These are phyloP conservation scores for Apiospora pterosperma DNA, from an alignment of 2,329 filamentous ascomycete genomes.

Conservation along the genomic window DNA sequence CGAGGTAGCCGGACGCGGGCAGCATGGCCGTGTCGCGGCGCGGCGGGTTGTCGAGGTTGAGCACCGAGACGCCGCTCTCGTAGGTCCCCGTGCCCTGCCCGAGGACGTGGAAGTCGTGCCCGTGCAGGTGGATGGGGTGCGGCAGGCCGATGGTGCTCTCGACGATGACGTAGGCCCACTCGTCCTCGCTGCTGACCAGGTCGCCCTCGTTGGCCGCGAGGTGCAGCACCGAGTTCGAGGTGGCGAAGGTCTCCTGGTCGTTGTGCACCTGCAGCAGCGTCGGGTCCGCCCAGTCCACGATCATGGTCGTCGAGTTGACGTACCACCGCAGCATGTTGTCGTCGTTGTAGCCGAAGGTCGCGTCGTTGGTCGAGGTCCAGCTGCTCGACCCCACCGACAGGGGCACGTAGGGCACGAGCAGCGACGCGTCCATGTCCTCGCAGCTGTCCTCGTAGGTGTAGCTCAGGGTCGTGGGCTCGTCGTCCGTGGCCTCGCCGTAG, in stretches of 20 bases:
- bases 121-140: slow-evolving; percentile 25
- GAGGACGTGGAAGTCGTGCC: slow-evolving; percentile 40
- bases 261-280: slow-evolving; percentile 35
- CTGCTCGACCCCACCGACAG: slow-evolving; percentile 23
- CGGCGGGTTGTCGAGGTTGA: slow-evolving; percentile 41
- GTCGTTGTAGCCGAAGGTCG: neutral
- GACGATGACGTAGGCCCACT: slow-evolving; percentile 34
- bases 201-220: slow-evolving; percentile 26
- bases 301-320: slow-evolving; percentile 44
- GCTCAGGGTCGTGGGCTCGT: slow-evolving; percentile 11
- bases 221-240: slow-evolving; percentile 25
- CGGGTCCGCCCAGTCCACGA: slow-evolving; percentile 44
- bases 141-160: slow-evolving; percentile 18
- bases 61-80: slow-evolving; percentile 21
- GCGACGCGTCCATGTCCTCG: slow-evolving; percentile 30
- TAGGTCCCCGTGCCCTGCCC: slow-evolving; percentile 27
- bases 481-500: slow-evolving; percentile 28
- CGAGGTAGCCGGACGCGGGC: slow-evolving; percentile 42
- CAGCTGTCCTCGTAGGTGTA: slow-evolving; percentile 24
- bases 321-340: slow-evolving; percentile 43
- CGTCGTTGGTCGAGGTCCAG: slow-evolving; percentile 21
- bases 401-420: slow-evolving; percentile 34
- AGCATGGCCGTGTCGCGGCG: slow-evolving; percentile 47
- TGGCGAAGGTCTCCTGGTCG: slow-evolving; percentile 17
- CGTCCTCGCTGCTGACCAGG: slow-evolving; percentile 24